phyloP scores from a whole-genome alignment of 1,139 yeast species.

The Lodderomyces beijingensis region DNA sequence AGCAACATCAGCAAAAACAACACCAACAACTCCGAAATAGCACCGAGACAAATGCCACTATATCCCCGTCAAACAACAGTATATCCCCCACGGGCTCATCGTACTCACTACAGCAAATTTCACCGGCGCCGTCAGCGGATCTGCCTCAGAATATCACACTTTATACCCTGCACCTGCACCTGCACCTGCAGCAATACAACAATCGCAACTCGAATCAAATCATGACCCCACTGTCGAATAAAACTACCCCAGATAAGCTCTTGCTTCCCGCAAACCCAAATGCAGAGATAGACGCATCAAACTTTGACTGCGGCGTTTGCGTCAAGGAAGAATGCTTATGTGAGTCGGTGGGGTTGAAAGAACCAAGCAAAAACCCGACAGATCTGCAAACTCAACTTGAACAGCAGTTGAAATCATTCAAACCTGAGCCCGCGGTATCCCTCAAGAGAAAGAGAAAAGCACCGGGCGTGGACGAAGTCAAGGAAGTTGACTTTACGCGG shows the following conservation, averaged over 20 bases:
- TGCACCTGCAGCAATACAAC: not conserved
- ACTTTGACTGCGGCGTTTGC: conserved; percentile 62
- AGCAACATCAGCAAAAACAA: conserved; percentile 2
- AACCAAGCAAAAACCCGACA: conserved; percentile 8
- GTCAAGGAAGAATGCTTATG: conserved; percentile 68
- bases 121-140: conserved; percentile 55
- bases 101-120: conserved; percentile 43
- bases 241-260: conserved; percentile 11
- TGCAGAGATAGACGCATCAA: conserved; percentile 9
- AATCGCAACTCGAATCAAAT: conserved; percentile 5
- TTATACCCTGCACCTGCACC: not conserved
- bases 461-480: conserved; percentile 11
- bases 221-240: conserved; percentile 18
- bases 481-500: conserved; percentile 54
- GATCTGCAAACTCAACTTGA: conserved; percentile 6
- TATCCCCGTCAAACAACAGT: conserved; percentile 1
- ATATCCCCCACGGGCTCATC: conserved; percentile 30
- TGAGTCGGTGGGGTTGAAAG: conserved; percentile 57
- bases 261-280: not conserved
- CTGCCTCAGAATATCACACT: conserved; percentile 24
- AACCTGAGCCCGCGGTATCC: conserved; percentile 62
- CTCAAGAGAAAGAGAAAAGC: conserved; percentile 37
- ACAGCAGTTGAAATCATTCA: conserved; percentile 36
- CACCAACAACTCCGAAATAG: conserved; percentile 1
- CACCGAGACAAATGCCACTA: not conserved